Evolutionary conservation across 140 eudicot species (phyloP).

Genomic region (Oenanthe javanica): DNA sequence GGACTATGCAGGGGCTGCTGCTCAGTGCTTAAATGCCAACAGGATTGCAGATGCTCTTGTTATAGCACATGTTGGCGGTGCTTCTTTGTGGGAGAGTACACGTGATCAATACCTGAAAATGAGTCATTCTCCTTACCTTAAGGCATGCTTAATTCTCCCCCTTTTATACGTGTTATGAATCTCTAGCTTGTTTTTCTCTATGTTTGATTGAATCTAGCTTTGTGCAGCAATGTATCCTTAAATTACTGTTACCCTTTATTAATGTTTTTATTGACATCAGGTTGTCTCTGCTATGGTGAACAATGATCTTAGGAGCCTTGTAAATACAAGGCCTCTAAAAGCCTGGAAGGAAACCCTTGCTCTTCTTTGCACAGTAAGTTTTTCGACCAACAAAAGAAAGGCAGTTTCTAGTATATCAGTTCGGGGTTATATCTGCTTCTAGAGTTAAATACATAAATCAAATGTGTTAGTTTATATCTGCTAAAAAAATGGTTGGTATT

Average conservation of each 20-base stretch:
- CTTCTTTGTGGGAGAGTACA: constrained; percentile 81
- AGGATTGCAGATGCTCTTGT: constrained; percentile 97
- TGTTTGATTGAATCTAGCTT: background rate
- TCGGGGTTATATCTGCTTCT: background rate
- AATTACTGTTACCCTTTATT: background rate
- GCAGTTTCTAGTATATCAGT: background rate
- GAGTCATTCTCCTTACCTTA: constrained; percentile 67
- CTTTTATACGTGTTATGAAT: background rate
- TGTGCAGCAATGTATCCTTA: background rate
- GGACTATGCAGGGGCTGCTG: constrained; percentile 85
- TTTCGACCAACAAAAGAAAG: background rate
- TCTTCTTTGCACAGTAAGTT: constrained; percentile 89
- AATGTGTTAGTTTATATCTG: background rate
- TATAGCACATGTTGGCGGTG: constrained; percentile 89
- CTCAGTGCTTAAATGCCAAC: constrained; percentile 74
- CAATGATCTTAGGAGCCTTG: constrained; percentile 83
- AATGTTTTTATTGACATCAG: constrained; percentile 29
- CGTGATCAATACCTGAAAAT: constrained; percentile 80
- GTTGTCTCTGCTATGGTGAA: constrained; percentile 94
- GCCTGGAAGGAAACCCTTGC: constrained; percentile 99
- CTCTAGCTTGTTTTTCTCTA: background rate
- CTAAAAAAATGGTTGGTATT: too few relatives aligned
- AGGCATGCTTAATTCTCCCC: constrained; percentile 24
- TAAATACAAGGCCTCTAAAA: constrained; percentile 74
- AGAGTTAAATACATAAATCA: background rate